Base-by-base conservation (phyloP, 306 rosid species). In the Begonia peltatifolia region DNA sequence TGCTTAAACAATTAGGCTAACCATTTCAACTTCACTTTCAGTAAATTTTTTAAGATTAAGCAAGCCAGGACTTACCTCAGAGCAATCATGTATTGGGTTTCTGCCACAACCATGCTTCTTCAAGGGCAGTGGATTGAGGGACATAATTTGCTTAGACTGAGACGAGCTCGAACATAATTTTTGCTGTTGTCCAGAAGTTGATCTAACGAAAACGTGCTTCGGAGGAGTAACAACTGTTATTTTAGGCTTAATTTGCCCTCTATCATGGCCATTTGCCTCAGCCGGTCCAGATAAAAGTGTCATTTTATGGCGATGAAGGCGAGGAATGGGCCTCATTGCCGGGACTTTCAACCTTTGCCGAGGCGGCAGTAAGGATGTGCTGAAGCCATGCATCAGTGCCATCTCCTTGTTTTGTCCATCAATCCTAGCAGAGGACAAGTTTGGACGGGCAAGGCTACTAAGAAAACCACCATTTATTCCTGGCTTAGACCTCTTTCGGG, bases 251-350 rank as follows among this genome's bases (percentile, higher is more conserved):
- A 73, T 71, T 49, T 67, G 94, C 58, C 77, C 60, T 41, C 93
- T 92, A 64, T 77, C 87, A 17, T 71, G 76, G 23, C 88, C 81
- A 69, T 76, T 67, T 47, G 67, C 71, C 75, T 81, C 88, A 51
- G 79, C 64, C 63, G 78, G 69, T 60, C 96, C 75, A 73, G 94
- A 63, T 65, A 92, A 92, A 43, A 87, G 87, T 42, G 81, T 69
- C 93, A 86, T 71, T 68, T 81, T 86, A 54, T 81, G 95, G 65
- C 94, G 85, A 53, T 73, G 81, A 62, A 73, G 70, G 62, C 81
- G 96, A 63, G 99, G 99, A 68, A 92, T 83, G 38, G 99, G 99
- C 81, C 93, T 79, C 99, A 92, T 83, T 55, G 99, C 84, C 50
- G 99, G 89, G 52, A 84, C 81, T 80, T 92, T 92, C 71, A 83